Percentiles rank a stretch among this genome's conserved stretches.
Evolutionary conservation across 352 stramenopile species (phyloP).

Genomic region (Pythium insidiosum): DNA sequence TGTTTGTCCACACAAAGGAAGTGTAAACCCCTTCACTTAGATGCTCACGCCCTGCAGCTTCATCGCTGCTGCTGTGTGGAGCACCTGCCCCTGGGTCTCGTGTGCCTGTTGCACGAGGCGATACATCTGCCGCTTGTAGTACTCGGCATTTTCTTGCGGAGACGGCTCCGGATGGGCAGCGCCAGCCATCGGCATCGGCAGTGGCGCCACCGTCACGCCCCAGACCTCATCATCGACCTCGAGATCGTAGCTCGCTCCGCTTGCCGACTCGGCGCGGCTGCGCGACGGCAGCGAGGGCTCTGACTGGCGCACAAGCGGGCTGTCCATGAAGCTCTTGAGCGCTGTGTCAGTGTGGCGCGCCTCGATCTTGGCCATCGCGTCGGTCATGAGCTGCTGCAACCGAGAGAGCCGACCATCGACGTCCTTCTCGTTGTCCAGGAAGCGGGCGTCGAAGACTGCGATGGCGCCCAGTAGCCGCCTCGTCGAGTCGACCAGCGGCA

Average conservation of each 20-base stretch:
- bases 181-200: too few species aligned
- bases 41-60: slow-evolving; percentile 9
- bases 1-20: too few species aligned
- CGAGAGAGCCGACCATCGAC: slow-evolving; percentile 23
- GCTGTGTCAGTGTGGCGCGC: slow-evolving; percentile 34
- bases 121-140: slow-evolving; percentile 58
- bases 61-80: slow-evolving; percentile 24
- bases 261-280: neutral
- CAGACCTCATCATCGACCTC: slow-evolving; percentile 3
- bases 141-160: slow-evolving; percentile 20
- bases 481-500: slow-evolving; percentile 42
- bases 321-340: slow-evolving; percentile 44
- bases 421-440: slow-evolving; percentile 30
- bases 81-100: slow-evolving; percentile 55
- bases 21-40: too few species aligned
- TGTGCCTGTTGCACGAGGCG: slow-evolving; percentile 61
- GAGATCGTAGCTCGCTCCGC: slow-evolving; percentile 10
- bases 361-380: slow-evolving; percentile 30
- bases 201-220: neutral
- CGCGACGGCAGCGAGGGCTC: slow-evolving; percentile 18
- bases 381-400: slow-evolving; percentile 26
- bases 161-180: slow-evolving; percentile 1
- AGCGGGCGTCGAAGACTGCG: slow-evolving; percentile 49
- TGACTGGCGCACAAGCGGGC: slow-evolving; percentile 37
- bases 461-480: slow-evolving; percentile 44